A percentile compares a stretch with the other conserved stretches of the same genome.
Evolutionary conservation across 1,139 yeast species (phyloP).

Genomic region (Eremothecium sinecaudum): DNA sequence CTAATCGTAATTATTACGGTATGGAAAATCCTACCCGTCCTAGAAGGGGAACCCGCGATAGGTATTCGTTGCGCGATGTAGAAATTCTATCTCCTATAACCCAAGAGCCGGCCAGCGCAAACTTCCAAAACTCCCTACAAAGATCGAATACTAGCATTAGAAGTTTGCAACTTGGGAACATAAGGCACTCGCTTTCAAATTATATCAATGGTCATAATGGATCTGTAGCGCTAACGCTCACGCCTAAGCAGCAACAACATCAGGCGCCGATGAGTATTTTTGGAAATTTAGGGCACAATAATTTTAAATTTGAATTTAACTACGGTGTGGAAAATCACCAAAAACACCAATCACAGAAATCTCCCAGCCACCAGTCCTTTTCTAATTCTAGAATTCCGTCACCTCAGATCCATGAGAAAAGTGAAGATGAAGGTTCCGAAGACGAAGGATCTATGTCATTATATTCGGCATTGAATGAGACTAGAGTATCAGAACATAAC

Average conservation of each 20-base stretch:
- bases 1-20: background rate
- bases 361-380: background rate
- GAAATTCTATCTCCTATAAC: constrained; percentile 20
- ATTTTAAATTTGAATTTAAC: constrained; percentile 29
- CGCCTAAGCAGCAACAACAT: constrained; percentile 5
- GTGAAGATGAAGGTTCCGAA: constrained; percentile 24
- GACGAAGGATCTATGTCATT: constrained; percentile 38
- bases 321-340: constrained; percentile 15
- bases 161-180: constrained; percentile 7
- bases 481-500: constrained; percentile 23
- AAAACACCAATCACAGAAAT: constrained; percentile 6
- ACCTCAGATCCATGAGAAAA: constrained; percentile 4
- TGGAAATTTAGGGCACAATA: constrained; percentile 22
- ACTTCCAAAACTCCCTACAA: constrained; percentile 1
- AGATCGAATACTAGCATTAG: constrained; percentile 1
- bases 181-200: constrained; percentile 10
- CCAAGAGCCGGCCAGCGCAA: constrained; percentile 7
- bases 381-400: constrained; percentile 3
- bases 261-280: constrained; percentile 12
- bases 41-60: constrained; percentile 17
- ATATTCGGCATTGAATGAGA: constrained; percentile 33
- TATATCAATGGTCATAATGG: constrained; percentile 7
- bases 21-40: constrained; percentile 6
- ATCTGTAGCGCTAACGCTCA: background rate
- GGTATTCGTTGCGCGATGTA: constrained; percentile 22